A percentile compares a stretch with the other conserved stretches of the same genome.
Evolutionary conservation across 2,329 filamentous ascomycete species (phyloP).

Genomic region (Rutstroemia sp.): DNA sequence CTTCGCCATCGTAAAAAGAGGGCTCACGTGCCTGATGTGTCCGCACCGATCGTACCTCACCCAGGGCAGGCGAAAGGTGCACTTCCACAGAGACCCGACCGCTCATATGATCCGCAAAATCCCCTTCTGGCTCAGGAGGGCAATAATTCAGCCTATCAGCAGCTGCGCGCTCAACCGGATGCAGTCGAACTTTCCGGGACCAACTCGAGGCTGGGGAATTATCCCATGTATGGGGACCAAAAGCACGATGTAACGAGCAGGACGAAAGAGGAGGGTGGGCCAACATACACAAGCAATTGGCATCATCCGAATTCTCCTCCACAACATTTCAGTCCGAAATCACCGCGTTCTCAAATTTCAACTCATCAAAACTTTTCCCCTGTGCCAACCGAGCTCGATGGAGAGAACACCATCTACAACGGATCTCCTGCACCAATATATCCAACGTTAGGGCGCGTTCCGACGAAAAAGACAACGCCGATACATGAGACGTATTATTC

Average conservation of each 20-base stretch:
- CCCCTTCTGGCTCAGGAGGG: conserved; percentile 1
- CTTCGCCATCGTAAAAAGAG: conserved; percentile 20
- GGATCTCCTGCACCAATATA: conserved; percentile 16
- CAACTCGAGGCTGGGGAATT: not conserved
- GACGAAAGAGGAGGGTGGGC: not conserved
- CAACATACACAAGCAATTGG: not conserved
- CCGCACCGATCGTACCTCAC: not conserved
- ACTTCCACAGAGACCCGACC: conserved; percentile 10
- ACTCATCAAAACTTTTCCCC: not conserved
- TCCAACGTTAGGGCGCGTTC: conserved; percentile 11
- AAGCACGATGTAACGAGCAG: not conserved
- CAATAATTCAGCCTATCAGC: not conserved
- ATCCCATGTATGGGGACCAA: not conserved
- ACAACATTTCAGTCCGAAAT: not conserved
- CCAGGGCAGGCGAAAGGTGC: not conserved
- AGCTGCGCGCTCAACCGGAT: not conserved
- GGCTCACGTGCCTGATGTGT: not conserved
- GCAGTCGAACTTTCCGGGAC: conserved; percentile 1
- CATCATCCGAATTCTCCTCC: conserved; percentile 1
- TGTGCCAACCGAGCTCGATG: conserved; percentile 1
- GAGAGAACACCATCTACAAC: not conserved
- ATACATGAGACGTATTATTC: conserved; percentile 19
- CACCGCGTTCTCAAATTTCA: conserved; percentile 11
- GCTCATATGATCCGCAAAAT: conserved; percentile 11
- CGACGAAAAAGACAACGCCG: conserved; percentile 12